Percentiles rank a stretch among this genome's conserved stretches.
Conservation (phyloP, 208 protist species). For the Leishmania aethiopica region DNA sequence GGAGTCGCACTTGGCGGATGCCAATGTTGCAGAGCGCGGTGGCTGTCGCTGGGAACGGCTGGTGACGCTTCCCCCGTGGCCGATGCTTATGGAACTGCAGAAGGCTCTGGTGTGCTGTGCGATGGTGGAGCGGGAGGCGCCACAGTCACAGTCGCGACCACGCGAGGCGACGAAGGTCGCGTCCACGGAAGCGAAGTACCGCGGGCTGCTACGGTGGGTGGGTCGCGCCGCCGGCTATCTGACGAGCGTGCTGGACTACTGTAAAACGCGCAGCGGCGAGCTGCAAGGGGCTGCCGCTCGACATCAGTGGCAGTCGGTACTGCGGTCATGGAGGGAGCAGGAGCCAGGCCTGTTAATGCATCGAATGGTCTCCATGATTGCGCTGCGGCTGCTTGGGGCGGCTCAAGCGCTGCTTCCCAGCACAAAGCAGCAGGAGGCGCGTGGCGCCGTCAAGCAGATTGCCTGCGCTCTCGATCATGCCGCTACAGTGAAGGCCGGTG, state of each 20-base stretch:
- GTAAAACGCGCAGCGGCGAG: conserved; percentile 5
- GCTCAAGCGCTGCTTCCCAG: conserved; percentile 13
- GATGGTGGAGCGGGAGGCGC: conserved; percentile 32
- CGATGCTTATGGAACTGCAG: conserved; percentile 37
- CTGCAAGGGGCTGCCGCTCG: conserved; percentile 13
- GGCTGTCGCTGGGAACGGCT: conserved; percentile 22
- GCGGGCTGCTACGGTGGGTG: conserved; percentile 24
- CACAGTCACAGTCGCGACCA: background rate
- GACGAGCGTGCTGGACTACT: background rate
- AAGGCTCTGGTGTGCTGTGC: conserved; percentile 46
- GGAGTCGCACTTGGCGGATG: conserved; percentile 3
- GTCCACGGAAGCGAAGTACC: conserved; percentile 24
- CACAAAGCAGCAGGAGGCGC: conserved; percentile 24
- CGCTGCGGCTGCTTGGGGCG: conserved; percentile 37
- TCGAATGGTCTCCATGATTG: conserved; percentile 43
- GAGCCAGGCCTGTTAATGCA: conserved; percentile 38
- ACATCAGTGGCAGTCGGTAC: conserved; percentile 27
- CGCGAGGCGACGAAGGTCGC: background rate
- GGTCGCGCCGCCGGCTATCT: conserved; percentile 21
- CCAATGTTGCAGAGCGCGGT: conserved; percentile 4
- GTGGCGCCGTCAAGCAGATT: conserved; percentile 19
- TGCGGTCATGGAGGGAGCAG: conserved; percentile 28
- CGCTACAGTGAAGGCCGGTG: background rate
- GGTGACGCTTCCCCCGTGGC: conserved; percentile 15
- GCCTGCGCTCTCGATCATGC: conserved; percentile 2